These are phyloP conservation scores for Volvox carteri DNA, from an alignment of 163 green algal genomes.

Conservation along the genomic window DNA sequence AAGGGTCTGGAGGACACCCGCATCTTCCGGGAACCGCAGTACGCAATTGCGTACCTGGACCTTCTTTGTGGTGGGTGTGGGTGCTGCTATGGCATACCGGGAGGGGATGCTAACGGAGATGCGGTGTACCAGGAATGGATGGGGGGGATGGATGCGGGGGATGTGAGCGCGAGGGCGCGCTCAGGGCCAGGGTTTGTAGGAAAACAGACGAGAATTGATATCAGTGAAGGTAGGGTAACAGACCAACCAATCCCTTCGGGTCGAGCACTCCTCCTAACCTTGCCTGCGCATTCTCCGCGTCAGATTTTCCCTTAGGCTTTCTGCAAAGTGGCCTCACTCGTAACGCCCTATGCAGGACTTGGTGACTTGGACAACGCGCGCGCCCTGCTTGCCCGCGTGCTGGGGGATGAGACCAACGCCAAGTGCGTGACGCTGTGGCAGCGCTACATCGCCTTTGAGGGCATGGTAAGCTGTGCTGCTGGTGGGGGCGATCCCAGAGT, in stretches of 20 bases:
- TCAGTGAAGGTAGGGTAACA: too few species aligned
- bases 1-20: constrained; percentile 84
- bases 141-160: neutral
- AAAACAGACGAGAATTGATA: too few species aligned
- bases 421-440: constrained; percentile 77
- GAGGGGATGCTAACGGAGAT: too few species aligned
- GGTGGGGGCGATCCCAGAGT: too few species aligned
- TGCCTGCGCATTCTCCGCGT: neutral
- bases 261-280: too few species aligned
- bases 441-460: constrained; percentile 79
- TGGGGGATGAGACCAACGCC: constrained; percentile 71
- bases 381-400: constrained; percentile 89
- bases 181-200: neutral
- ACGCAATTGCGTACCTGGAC: constrained; percentile 78
- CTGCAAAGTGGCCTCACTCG: too few species aligned
- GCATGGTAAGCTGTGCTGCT: too few species aligned
- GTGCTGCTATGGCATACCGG: too few species aligned
- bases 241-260: too few species aligned
- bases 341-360: too few species aligned
- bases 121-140: too few species aligned
- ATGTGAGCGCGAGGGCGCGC: neutral
- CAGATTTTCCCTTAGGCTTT: neutral
- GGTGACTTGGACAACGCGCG: constrained; percentile 89
- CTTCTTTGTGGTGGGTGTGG: constrained; percentile 64
- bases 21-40: constrained; percentile 77